Percentiles rank a stretch among this genome's conserved stretches.
Evolutionary conservation across 805 yeast genomes (phyloP).

Genomic region (Scheffersomyces lignosus): DNA sequence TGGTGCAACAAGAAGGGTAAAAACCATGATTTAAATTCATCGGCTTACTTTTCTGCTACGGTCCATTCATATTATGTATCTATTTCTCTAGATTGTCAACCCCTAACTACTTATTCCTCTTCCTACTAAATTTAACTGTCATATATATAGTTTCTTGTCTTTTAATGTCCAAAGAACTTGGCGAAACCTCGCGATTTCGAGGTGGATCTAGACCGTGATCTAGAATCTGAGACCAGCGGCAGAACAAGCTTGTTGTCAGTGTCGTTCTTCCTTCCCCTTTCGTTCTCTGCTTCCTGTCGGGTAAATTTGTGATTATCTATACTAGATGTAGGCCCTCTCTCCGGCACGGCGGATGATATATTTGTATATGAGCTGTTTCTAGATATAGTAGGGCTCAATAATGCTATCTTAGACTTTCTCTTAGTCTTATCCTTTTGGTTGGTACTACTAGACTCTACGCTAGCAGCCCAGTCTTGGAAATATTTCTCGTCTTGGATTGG

Average conservation of each 20-base stretch:
- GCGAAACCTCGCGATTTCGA: constrained; percentile 17
- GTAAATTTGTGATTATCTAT: background rate
- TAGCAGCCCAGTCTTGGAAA: constrained; percentile 34
- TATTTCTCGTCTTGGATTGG: constrained; percentile 37
- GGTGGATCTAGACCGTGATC: constrained; percentile 17
- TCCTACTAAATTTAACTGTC: too few relatives aligned
- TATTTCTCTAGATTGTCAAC: too few relatives aligned
- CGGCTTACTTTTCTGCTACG: too few relatives aligned
- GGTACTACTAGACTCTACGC: constrained; percentile 21
- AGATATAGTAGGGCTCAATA: constrained; percentile 18
- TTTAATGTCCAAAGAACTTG: constrained; percentile 13
- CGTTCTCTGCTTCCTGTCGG: constrained; percentile 6
- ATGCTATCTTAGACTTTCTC: constrained; percentile 10
- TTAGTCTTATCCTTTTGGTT: constrained; percentile 17
- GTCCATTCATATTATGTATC: too few relatives aligned
- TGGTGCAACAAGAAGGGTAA: too few relatives aligned
- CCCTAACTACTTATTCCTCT: too few relatives aligned
- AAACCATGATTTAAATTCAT: too few relatives aligned
- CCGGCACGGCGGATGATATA: constrained; percentile 10
- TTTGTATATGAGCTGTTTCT: constrained; percentile 18
- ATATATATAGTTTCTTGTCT: too few relatives aligned
- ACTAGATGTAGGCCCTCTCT: constrained; percentile 8
- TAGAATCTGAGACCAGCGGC: background rate
- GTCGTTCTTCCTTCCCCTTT: constrained; percentile 13
- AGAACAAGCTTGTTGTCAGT: background rate